Conservation (phyloP, 1,139 yeast species). For the Suhomyces taliae region DNA sequence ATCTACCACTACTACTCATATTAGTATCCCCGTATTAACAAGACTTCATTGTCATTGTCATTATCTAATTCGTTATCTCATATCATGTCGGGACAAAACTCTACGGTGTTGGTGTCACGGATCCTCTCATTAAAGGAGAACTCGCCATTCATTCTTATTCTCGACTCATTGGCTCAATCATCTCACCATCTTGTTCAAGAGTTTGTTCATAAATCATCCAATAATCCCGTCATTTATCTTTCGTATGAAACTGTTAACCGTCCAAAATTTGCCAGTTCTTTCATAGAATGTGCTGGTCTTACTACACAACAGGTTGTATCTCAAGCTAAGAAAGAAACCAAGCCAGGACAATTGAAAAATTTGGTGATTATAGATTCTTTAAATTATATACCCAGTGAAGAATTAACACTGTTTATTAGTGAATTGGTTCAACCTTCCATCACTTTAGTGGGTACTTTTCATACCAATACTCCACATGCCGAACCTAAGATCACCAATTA, state of each 20-base stretch:
- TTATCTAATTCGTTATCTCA: background rate
- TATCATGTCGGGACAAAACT: slow-evolving; percentile 48
- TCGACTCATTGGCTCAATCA: slow-evolving; percentile 73
- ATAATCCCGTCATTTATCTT: slow-evolving; percentile 44
- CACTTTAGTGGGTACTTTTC: slow-evolving; percentile 61
- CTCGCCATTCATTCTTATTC: slow-evolving; percentile 67
- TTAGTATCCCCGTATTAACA: background rate
- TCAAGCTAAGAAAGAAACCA: slow-evolving; percentile 22
- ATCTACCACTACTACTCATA: background rate
- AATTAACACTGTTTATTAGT: slow-evolving; percentile 54
- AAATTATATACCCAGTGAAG: slow-evolving; percentile 52
- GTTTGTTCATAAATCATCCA: slow-evolving; percentile 43
- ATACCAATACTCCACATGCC: slow-evolving; percentile 46
- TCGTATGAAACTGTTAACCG: slow-evolving; percentile 61
- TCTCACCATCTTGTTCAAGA: slow-evolving; percentile 58
- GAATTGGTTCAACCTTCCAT: slow-evolving; percentile 54
- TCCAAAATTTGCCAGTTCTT: slow-evolving; percentile 52
- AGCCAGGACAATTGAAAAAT: slow-evolving; percentile 20
- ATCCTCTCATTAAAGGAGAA: slow-evolving; percentile 66
- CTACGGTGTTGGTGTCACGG: slow-evolving; percentile 60
- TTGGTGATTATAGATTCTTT: slow-evolving; percentile 67
- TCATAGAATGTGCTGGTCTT: slow-evolving; percentile 46
- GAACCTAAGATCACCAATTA: slow-evolving; percentile 33
- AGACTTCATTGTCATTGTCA: background rate
- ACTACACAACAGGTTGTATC: slow-evolving; percentile 23